These are phyloP conservation scores for Purpureocillium lavendulum DNA, from an alignment of 2,329 filamentous ascomycete genomes.

Conservation along the genomic window DNA sequence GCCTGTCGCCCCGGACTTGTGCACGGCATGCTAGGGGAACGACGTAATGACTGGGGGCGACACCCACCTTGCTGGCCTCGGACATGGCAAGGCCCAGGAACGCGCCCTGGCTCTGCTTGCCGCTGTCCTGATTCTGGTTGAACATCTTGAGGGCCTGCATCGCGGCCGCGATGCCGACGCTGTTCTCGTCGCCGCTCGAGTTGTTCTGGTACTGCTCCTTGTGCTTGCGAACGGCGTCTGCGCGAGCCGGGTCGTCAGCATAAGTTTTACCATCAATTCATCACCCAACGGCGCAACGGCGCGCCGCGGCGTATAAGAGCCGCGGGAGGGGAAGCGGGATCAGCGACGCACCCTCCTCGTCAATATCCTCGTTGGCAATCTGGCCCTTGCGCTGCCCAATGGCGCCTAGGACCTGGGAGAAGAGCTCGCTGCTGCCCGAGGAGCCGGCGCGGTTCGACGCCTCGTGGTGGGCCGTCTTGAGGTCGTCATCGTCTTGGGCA, in stretches of 20 bases:
- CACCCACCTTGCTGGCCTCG: constrained; percentile 66
- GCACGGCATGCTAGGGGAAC: no score
- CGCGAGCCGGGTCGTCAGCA: no score
- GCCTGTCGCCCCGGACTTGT: no score
- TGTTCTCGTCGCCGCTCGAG: constrained; percentile 36
- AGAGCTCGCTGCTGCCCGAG: constrained; percentile 39
- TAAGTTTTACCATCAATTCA: no score
- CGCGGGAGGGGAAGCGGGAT: no score
- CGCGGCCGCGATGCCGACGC: constrained; percentile 65
- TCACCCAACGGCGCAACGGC: no score
- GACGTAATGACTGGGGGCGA: not conserved
- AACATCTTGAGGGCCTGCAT: constrained; percentile 80
- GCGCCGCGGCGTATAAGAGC: no score
- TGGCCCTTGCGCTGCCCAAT: constrained; percentile 41
- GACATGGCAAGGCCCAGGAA: constrained; percentile 83
- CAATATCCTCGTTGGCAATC: constrained; percentile 37
- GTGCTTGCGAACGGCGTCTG: constrained; percentile 66
- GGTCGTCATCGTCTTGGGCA: constrained; percentile 9
- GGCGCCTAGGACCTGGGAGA: constrained; percentile 37
- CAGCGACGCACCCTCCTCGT: constrained; percentile 42
- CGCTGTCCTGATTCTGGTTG: constrained; percentile 43
- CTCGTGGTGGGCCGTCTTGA: constrained; percentile 37
- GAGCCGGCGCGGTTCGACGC: constrained; percentile 37
- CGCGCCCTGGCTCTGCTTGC: constrained; percentile 59
- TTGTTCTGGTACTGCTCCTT: constrained; percentile 59